phyloP scores from a whole-genome alignment of 768 basidiomycete genomes.

The Neoboletus brunneissimus region DNA sequence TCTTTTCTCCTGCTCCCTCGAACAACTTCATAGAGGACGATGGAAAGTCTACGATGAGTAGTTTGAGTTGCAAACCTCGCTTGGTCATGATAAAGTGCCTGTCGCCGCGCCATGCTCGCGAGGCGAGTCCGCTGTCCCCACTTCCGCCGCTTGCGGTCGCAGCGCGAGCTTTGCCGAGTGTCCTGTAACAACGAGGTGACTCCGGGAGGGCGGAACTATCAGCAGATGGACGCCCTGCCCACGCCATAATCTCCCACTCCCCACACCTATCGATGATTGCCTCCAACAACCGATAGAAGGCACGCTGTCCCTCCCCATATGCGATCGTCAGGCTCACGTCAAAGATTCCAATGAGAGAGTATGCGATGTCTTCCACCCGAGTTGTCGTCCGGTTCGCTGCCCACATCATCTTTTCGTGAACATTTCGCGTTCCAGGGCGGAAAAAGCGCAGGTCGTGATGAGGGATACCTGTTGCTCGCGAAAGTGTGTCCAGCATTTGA shows the following conservation, averaged over 20 bases:
- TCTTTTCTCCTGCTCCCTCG: conserved; percentile 11
- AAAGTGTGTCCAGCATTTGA: conserved; percentile 22
- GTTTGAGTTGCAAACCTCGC: conserved; percentile 29
- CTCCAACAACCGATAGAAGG: conserved; percentile 31
- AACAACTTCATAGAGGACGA: conserved; percentile 14
- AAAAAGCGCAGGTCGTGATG: conserved; percentile 23
- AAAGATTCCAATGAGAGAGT: conserved; percentile 34
- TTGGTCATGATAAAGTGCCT: conserved; percentile 32
- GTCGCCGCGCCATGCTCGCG: conserved; percentile 26
- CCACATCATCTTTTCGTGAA: conserved; percentile 34
- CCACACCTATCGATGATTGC: conserved; percentile 26
- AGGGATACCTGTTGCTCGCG: conserved; percentile 27
- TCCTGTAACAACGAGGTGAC: conserved; percentile 31
- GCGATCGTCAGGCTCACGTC: conserved; percentile 34
- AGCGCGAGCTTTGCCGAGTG: conserved; percentile 8
- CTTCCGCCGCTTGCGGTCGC: not conserved
- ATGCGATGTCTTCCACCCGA: conserved; percentile 32
- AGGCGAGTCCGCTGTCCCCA: not conserved
- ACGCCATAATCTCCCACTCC: conserved; percentile 35
- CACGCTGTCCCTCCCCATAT: conserved; percentile 35
- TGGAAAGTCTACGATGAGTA: conserved; percentile 24
- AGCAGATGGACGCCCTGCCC: conserved; percentile 26
- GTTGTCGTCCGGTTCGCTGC: conserved; percentile 35
- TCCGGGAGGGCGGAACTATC: conserved; percentile 31
- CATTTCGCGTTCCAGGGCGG: conserved; percentile 23